Conservation (phyloP, 257 asterid species). For the Lantana camara region DNA sequence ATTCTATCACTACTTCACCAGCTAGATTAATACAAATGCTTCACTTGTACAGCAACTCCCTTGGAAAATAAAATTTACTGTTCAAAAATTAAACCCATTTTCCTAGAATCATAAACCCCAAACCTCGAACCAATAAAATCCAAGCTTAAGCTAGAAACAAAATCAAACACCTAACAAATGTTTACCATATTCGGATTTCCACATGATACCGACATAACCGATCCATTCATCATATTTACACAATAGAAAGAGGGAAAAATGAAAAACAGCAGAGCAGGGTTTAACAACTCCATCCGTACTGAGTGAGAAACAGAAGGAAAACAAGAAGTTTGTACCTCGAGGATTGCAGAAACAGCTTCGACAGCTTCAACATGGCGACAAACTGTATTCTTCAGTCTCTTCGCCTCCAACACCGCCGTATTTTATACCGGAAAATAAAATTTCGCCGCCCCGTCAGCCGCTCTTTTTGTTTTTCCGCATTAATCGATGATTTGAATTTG, state of each 20-base stretch:
- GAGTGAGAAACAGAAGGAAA: neutral
- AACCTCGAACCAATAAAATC: neutral
- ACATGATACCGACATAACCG: neutral
- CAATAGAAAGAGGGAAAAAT: neutral
- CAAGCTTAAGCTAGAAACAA: constrained; percentile 4
- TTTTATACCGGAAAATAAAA: constrained; percentile 4
- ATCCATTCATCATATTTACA: neutral
- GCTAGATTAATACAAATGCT: neutral
- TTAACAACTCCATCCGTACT: neutral
- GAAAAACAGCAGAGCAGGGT: constrained; percentile 16
- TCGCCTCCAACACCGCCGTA: neutral
- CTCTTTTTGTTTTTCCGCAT: neutral
- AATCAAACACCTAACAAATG: constrained; percentile 6
- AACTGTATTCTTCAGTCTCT: neutral
- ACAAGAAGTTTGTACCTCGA: constrained; percentile 29
- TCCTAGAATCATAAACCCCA: constrained; percentile 19
- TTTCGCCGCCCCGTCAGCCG: constrained; percentile 14
- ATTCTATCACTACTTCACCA: neutral
- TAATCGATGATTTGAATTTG: neutral
- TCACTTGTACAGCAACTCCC: neutral
- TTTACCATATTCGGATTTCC: neutral
- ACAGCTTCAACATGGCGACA: constrained; percentile 35
- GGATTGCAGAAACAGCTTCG: constrained; percentile 35
- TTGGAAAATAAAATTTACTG: neutral
- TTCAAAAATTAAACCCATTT: constrained; percentile 10